These are phyloP conservation scores for Ogataea nakhonphanomensis DNA, from an alignment of 805 yeast species.

Conservation along the genomic window DNA sequence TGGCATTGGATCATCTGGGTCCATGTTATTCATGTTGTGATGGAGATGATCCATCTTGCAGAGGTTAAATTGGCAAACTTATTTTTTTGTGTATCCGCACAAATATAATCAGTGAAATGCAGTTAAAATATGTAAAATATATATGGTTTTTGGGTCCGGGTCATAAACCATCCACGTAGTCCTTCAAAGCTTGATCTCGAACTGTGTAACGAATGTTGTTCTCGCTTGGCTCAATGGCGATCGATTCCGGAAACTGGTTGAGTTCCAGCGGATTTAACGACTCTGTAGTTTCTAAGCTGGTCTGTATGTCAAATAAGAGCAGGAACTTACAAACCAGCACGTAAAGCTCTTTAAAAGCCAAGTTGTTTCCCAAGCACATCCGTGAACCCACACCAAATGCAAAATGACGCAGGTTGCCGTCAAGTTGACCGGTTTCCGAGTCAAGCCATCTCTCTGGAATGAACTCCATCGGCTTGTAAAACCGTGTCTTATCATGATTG, in stretches of 20 bases:
- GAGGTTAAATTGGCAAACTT: slow-evolving; percentile 11
- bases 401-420: slow-evolving; percentile 37
- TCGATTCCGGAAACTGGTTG: slow-evolving; percentile 52
- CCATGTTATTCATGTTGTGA: slow-evolving; percentile 16
- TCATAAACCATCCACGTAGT: not conserved
- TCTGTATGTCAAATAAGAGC: slow-evolving; percentile 45
- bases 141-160: not conserved
- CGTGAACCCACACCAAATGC: slow-evolving; percentile 71
- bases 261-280: slow-evolving; percentile 49
- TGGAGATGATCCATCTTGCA: slow-evolving; percentile 9
- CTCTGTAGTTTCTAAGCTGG: slow-evolving; percentile 24
- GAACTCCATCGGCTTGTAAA: slow-evolving; percentile 44
- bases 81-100: not conserved
- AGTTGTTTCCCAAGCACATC: slow-evolving; percentile 65
- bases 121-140: not conserved
- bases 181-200: slow-evolving; percentile 23
- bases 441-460: slow-evolving; percentile 51
- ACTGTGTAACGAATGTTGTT: slow-evolving; percentile 35
- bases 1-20: slow-evolving; percentile 8
- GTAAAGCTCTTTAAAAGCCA: slow-evolving; percentile 67
- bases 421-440: slow-evolving; percentile 15
- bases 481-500: slow-evolving; percentile 54
- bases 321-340: slow-evolving; percentile 51
- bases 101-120: too few relatives aligned
- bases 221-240: slow-evolving; percentile 58